A percentile compares a stretch with the other conserved stretches of the same genome.
Evolutionary conservation across 2,329 filamentous ascomycete species (phyloP).

Genomic region (Sclerotinia subarctica): DNA sequence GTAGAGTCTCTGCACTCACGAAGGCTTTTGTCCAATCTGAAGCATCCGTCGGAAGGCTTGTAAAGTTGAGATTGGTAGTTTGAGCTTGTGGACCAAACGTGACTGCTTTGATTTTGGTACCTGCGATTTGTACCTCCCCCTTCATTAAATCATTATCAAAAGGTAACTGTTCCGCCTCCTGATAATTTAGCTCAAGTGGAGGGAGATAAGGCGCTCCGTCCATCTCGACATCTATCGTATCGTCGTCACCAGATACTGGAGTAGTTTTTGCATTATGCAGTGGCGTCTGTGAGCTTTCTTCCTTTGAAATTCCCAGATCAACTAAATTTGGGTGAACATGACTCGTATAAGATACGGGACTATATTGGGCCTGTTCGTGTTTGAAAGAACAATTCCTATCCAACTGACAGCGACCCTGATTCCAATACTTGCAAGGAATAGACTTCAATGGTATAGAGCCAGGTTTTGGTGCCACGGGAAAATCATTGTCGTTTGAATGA

Average conservation of each 20-base stretch:
- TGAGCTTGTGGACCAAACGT: not conserved
- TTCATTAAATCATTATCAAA: not conserved
- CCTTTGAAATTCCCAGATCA: not conserved
- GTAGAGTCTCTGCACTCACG: not conserved
- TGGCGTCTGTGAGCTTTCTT: not conserved
- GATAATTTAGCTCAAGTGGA: not conserved
- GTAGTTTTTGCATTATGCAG: not conserved
- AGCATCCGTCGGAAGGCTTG: not conserved
- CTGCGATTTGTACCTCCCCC: not conserved
- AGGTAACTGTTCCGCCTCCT: not conserved
- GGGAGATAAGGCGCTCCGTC: not conserved
- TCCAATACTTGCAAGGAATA: constrained; percentile 4
- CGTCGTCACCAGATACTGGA: not conserved
- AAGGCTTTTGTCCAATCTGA: not conserved
- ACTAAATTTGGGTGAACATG: not conserved
- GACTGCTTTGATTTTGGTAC: not conserved
- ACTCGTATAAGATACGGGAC: not conserved
- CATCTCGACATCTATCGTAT: not conserved
- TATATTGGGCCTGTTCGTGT: not conserved
- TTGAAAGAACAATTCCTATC: not conserved
- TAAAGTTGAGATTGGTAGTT: constrained; percentile 4
- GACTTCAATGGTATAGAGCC: no score
- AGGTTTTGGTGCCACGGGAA: not conserved
- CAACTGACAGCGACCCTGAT: not conserved
- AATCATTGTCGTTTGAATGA: constrained; percentile 8